Conservation (phyloP, 1,284 basidiomycete species). For the Cryptococcus sp. region DNA sequence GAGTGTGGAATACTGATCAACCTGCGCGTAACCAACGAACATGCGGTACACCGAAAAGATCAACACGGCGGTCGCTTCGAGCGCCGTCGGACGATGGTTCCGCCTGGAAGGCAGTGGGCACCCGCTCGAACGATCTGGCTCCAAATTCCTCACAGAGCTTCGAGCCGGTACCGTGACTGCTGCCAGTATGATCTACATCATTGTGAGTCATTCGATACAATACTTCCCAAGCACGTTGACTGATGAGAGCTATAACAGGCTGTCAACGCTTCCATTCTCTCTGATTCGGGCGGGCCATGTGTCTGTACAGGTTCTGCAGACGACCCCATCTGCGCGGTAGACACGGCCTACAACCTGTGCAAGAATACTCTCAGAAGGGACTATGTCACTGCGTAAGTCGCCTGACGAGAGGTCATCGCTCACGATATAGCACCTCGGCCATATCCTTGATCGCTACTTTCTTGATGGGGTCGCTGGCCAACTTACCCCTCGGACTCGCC, state of each 20-base stretch:
- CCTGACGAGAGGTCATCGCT: background rate
- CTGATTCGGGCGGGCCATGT: slow-evolving; percentile 77
- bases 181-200: slow-evolving; percentile 58
- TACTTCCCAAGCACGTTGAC: background rate
- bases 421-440: slow-evolving; percentile 62
- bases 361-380: slow-evolving; percentile 68
- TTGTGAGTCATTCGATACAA: background rate
- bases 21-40: no score
- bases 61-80: slow-evolving; percentile 63
- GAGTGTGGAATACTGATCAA: no score
- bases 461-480: slow-evolving; percentile 80
- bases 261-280: slow-evolving; percentile 64
- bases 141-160: slow-evolving; percentile 77
- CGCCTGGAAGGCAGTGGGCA: slow-evolving; percentile 79
- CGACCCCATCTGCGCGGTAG: slow-evolving; percentile 56
- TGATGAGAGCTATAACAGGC: background rate
- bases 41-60: slow-evolving; percentile 23
- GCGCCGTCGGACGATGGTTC: slow-evolving; percentile 76
- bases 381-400: slow-evolving; percentile 48
- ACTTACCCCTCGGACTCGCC: slow-evolving; percentile 72
- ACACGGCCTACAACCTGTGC: slow-evolving; percentile 67
- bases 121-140: slow-evolving; percentile 69
- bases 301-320: slow-evolving; percentile 60
- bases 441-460: slow-evolving; percentile 72
- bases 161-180: slow-evolving; percentile 81